Evolutionary conservation across 2,329 filamentous ascomycete genomes (phyloP).

Genomic region (Fusarium sp.): DNA sequence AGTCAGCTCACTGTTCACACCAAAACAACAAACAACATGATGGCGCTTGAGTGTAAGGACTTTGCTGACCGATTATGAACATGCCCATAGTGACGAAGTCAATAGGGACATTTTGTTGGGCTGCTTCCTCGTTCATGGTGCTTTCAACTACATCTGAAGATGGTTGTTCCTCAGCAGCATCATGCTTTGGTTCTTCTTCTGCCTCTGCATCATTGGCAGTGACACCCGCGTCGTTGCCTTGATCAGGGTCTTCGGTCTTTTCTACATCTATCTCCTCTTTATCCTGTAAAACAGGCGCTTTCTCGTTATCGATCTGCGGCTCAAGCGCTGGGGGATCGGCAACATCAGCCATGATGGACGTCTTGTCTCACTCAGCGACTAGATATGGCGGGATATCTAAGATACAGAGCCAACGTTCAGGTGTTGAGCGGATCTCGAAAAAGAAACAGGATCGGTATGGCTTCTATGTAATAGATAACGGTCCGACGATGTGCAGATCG

Average conservation of each 20-base stretch:
- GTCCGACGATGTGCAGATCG: background rate
- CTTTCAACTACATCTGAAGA: background rate
- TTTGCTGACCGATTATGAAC: conserved; percentile 74
- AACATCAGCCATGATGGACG: conserved; percentile 23
- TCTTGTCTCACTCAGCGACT: background rate
- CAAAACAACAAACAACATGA: background rate
- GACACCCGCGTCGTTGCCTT: conserved; percentile 3
- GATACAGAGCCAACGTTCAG: background rate
- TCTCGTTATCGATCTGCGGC: conserved; percentile 8
- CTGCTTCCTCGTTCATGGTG: background rate
- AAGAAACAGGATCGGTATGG: background rate
- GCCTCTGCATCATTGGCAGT: background rate
- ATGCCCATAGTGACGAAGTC: conserved; percentile 78
- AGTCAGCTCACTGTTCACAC: conserved; percentile 16
- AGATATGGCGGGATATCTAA: background rate
- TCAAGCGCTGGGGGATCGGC: conserved; percentile 13
- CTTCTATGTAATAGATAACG: background rate
- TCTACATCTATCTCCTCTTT: conserved; percentile 6
- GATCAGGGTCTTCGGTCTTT: conserved; percentile 20
- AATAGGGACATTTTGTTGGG: conserved; percentile 45
- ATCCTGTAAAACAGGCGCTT: background rate
- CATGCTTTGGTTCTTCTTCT: background rate
- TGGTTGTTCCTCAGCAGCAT: conserved; percentile 11
- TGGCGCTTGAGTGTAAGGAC: background rate
- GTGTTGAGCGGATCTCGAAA: background rate